A percentile compares a stretch with the other conserved stretches of the same genome.
These are phyloP conservation scores for Colletotrichum salicis DNA, from an alignment of 2,329 filamentous ascomycete genomes.

Conservation along the genomic window DNA sequence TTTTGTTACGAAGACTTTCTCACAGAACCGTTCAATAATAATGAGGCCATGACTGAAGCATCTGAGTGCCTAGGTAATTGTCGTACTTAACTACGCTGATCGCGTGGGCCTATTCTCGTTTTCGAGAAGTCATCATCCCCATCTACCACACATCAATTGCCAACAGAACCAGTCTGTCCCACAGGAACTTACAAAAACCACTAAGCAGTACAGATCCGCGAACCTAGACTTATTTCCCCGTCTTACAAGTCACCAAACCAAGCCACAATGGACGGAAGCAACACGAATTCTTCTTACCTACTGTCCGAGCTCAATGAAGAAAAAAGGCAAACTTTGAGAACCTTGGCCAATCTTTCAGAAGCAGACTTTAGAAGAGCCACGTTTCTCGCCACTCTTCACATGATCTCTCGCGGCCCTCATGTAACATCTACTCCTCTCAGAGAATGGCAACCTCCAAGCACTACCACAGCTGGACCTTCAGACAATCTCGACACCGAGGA, in stretches of 20 bases:
- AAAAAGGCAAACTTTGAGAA: background rate
- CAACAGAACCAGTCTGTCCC: background rate
- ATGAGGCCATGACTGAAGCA: background rate
- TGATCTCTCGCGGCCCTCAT: background rate
- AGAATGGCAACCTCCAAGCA: rapidly evolving
- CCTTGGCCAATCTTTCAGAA: background rate
- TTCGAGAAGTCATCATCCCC: background rate
- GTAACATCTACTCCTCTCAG: background rate
- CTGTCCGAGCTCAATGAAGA: background rate
- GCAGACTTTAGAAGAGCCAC: background rate
- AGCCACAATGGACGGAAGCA: background rate
- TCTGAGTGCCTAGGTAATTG: background rate
- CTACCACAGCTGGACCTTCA: background rate
- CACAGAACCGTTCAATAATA: background rate
- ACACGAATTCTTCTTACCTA: background rate
- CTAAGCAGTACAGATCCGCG: background rate
- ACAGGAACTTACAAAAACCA: background rate
- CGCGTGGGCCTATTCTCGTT: background rate
- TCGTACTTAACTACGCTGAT: background rate
- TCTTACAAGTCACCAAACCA: background rate
- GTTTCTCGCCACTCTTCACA: background rate
- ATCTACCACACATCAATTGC: background rate
- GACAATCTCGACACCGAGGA: background rate
- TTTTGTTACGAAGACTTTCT: background rate
- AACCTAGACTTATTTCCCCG: too few species aligned